phyloP scores from a whole-genome alignment of 345 rosid genomes.

The Salix suchowensis region DNA sequence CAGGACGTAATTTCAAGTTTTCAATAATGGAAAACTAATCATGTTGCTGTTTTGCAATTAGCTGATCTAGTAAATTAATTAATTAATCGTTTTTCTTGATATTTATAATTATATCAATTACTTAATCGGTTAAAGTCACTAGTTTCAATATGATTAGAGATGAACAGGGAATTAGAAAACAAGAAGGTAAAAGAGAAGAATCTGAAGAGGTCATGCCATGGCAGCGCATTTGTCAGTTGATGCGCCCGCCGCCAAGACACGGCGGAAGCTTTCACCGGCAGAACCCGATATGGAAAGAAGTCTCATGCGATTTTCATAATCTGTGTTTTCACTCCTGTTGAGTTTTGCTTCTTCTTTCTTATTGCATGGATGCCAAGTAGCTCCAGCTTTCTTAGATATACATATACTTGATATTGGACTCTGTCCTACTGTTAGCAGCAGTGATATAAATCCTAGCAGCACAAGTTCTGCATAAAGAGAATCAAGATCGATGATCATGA shows the following conservation, averaged over 20 bases:
- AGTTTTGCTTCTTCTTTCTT: not conserved
- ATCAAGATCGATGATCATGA: not conserved
- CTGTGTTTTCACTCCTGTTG: not conserved
- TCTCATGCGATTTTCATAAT: slow-evolving; percentile 5
- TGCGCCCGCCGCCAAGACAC: slow-evolving; percentile 7
- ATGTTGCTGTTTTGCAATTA: too few species aligned
- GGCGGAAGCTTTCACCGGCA: slow-evolving; percentile 10
- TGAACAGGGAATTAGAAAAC: too few species aligned
- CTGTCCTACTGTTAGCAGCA: slow-evolving; percentile 65
- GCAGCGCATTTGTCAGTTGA: slow-evolving; percentile 4
- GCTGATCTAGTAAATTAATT: too few species aligned
- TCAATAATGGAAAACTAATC: too few species aligned
- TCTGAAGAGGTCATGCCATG: slow-evolving; percentile 1
- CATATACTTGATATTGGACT: slow-evolving; percentile 49
- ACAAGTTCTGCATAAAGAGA: slow-evolving; percentile 58
- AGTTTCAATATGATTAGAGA: too few species aligned
- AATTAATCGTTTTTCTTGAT: too few species aligned
- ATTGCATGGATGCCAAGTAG: slow-evolving; percentile 70
- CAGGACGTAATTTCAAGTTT: too few species aligned
- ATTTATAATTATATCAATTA: too few species aligned
- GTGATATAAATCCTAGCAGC: slow-evolving; percentile 81
- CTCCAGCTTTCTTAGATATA: slow-evolving; percentile 43
- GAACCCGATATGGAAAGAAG: slow-evolving; percentile 6
- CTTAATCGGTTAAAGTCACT: too few species aligned
- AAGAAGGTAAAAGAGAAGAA: too few species aligned